Percentiles rank a stretch among this genome's conserved stretches.
These are phyloP conservation scores for Diaporthe vexans DNA, from an alignment of 2,329 filamentous ascomycete genomes.

Conservation along the genomic window DNA sequence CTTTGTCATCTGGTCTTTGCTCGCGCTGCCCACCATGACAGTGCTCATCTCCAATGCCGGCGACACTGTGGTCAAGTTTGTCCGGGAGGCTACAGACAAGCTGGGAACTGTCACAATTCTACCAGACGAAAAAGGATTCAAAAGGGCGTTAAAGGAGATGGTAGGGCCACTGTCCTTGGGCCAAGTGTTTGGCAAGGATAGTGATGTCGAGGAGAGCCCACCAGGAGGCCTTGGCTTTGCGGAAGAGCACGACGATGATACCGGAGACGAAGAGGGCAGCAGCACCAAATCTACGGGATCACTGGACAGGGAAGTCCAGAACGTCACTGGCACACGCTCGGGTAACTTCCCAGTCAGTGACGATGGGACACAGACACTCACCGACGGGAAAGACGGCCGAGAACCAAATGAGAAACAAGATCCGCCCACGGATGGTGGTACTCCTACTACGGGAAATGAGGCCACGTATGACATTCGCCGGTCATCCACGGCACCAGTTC, in stretches of 20 bases:
- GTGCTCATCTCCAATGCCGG: constrained; percentile 87
- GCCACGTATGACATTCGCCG: neutral
- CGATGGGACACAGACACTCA: neutral
- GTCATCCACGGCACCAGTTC: constrained; percentile 33
- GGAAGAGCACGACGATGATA: constrained; percentile 44
- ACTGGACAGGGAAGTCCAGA: constrained; percentile 48
- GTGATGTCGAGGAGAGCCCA: constrained; percentile 53
- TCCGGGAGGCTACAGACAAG: constrained; percentile 68
- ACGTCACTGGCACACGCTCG: constrained; percentile 34
- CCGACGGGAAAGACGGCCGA: neutral
- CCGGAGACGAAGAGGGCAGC: constrained; percentile 43
- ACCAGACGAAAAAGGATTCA: constrained; percentile 67
- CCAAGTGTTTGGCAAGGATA: constrained; percentile 54
- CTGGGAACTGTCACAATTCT: constrained; percentile 73
- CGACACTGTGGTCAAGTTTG: constrained; percentile 80
- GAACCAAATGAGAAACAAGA: neutral
- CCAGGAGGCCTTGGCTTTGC: constrained; percentile 53
- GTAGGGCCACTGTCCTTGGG: constrained; percentile 60
- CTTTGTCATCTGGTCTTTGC: constrained; percentile 92
- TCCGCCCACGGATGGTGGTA: neutral
- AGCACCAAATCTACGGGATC: constrained; percentile 2
- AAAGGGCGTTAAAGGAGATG: constrained; percentile 60
- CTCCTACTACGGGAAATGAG: neutral
- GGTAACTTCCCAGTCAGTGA: neutral
- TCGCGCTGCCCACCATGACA: constrained; percentile 90